Evolutionary conservation across 2,329 filamentous ascomycete species (phyloP), one percentile per base, ranked within the genome.

Genomic region (Endoconidiophora polonica): DNA sequence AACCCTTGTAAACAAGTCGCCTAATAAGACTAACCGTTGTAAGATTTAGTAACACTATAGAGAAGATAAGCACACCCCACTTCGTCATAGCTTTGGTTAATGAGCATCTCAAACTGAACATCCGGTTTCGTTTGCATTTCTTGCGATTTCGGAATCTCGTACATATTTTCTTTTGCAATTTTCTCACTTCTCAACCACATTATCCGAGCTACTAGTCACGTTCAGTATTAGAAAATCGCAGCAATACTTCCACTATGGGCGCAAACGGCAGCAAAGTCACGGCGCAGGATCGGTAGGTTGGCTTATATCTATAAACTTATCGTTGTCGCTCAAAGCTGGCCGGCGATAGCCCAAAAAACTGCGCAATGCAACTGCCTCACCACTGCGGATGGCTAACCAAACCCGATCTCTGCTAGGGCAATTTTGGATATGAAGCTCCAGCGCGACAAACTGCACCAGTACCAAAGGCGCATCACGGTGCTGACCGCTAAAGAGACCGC

Each of bases 381-480:
- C 6, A n/a, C 38, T 14, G 1, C 38, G n/a, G 18, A 40, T 33
- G 4, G 12, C 45, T 47, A 24, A 43, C 46, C 4, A 16, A 44
- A 24, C 20, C 16, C 16, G 16, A 18, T 43, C 20, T 9, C 29
- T 41, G 18, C 38, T 62, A 95, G 88, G 69, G 90, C 90, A 54
- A 95, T 96, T 66, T 82, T 96, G 60, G 88, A 96, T 68, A 83
- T 96, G 69, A 96, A 96, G 70, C 86, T 79, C 66, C 90, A 96
- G 69, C 88, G 91, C 65, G 91, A 98, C 72, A 93, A 87, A 65
- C 81, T 98, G 3, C 88, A 93, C 61, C 87, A 94, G 64, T 96
- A 96, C 69, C 90, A 95, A 66, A 83, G 83, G 60, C 83, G 85
- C 59, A 91, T 98, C 61, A 82, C 80, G 36, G 73, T 85, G 47